Evolutionary conservation across 2,329 filamentous ascomycete species (phyloP).

Genomic region (Colletotrichum endophyticum): DNA sequence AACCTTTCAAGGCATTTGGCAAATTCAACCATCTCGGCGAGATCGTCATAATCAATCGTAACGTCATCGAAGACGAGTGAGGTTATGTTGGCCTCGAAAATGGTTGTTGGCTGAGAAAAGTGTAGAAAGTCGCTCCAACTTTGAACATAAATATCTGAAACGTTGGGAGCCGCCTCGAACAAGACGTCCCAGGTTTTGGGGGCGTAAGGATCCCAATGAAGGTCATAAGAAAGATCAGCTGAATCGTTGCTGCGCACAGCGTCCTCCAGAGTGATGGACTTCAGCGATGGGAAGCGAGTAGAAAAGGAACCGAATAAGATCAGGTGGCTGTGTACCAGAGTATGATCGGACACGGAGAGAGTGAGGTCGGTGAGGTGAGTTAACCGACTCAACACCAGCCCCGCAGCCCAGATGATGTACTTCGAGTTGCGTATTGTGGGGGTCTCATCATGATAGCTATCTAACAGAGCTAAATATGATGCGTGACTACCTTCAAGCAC

Average conservation of each 20-base stretch:
- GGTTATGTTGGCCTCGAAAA: not conserved
- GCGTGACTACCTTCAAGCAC: no score
- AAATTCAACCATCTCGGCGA: not conserved
- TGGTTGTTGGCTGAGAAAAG: no score
- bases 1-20: not conserved
- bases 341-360: not conserved
- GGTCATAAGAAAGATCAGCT: no score
- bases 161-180: no score
- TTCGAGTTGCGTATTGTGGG: not conserved
- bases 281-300: not conserved
- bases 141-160: no score
- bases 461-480: no score
- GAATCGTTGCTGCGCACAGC: not conserved
- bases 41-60: not conserved
- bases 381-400: not conserved
- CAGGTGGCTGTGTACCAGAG: rapidly evolving
- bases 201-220: no score
- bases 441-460: no score
- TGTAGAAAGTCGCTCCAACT: no score
- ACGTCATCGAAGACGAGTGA: not conserved
- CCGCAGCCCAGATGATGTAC: not conserved
- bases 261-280: not conserved
- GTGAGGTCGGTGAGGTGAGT: not conserved
- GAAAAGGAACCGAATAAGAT: no score
- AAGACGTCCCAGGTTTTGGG: no score